phyloP scores from a whole-genome alignment of 331 rosid species.

The Malus hybrid region DNA sequence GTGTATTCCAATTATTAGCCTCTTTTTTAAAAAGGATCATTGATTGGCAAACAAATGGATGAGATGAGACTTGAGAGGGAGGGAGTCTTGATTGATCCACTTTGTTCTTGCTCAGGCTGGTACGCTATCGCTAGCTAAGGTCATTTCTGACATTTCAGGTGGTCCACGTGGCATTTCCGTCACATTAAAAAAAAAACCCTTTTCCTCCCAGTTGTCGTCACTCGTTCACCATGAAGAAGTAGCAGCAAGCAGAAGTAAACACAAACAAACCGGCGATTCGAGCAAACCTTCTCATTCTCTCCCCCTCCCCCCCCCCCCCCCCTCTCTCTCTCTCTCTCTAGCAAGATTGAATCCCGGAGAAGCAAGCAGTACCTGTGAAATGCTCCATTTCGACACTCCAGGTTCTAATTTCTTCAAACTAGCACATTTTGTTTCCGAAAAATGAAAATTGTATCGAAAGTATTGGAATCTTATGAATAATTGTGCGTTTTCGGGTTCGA shows the following conservation, averaged over 20 bases:
- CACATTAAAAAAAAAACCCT: neutral
- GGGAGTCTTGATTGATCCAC: neutral
- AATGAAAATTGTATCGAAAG: neutral
- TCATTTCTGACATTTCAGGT: neutral
- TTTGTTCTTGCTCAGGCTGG: neutral
- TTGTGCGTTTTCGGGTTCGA: neutral
- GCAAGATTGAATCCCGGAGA: neutral
- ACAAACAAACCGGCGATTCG: neutral
- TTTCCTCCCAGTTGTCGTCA: neutral
- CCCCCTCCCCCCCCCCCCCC: neutral
- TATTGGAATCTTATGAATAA: neutral
- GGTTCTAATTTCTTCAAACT: constrained; percentile 4
- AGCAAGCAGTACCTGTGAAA: neutral
- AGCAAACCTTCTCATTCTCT: neutral
- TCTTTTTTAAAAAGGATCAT: neutral
- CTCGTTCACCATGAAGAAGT: neutral
- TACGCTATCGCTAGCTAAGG: neutral
- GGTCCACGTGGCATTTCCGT: constrained; percentile 4
- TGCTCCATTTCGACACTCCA: constrained; percentile 12
- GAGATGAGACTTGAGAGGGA: neutral
- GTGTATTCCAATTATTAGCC: no score
- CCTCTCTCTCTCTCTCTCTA: neutral
- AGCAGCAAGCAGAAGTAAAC: neutral
- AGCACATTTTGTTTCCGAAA: neutral
- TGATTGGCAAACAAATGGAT: neutral